These are phyloP conservation scores for Patellifolia procumbens DNA, from an alignment of 179 eudicot species.

Conservation along the genomic window DNA sequence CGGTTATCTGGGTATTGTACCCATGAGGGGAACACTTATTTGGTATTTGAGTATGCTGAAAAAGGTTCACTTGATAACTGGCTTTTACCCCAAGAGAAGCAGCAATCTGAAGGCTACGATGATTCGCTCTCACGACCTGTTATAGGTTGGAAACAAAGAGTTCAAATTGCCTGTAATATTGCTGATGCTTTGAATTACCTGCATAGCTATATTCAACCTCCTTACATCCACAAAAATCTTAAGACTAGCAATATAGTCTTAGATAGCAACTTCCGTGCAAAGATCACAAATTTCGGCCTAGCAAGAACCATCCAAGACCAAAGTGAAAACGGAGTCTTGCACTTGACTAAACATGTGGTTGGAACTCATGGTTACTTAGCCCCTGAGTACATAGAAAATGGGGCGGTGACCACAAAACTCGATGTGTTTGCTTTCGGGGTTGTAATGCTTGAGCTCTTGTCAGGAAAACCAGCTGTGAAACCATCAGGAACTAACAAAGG, in stretches of 20 bases:
- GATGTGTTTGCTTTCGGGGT: slow-evolving; percentile 78
- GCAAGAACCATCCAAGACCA: slow-evolving; percentile 50
- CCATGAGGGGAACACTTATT: slow-evolving; percentile 64
- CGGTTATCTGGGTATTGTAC: slow-evolving; percentile 71
- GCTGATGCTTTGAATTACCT: slow-evolving; percentile 75
- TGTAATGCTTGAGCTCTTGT: slow-evolving; percentile 60
- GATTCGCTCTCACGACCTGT: slow-evolving; percentile 16
- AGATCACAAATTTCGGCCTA: slow-evolving; percentile 66
- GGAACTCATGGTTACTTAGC: slow-evolving; percentile 83
- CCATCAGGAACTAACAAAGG: slow-evolving; percentile 28
- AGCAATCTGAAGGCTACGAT: slow-evolving; percentile 5
- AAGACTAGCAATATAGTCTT: slow-evolving; percentile 66
- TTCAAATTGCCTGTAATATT: slow-evolving; percentile 61
- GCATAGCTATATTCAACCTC: slow-evolving; percentile 69
- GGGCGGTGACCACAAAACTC: slow-evolving; percentile 61
- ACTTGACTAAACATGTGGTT: slow-evolving; percentile 68
- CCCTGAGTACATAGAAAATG: slow-evolving; percentile 71
- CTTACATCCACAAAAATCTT: slow-evolving; percentile 77
- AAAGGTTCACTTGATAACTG: slow-evolving; percentile 59
- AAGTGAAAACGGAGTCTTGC: slow-evolving; percentile 39
- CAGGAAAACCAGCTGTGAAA: slow-evolving; percentile 51
- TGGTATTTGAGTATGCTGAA: slow-evolving; percentile 72
- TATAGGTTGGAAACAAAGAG: slow-evolving; percentile 68
- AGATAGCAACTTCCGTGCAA: slow-evolving; percentile 53
- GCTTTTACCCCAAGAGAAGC: slow-evolving; percentile 35